phyloP scores from a whole-genome alignment of 2,329 filamentous ascomycete genomes.

The Pseudophaeomoniella oleicola region DNA sequence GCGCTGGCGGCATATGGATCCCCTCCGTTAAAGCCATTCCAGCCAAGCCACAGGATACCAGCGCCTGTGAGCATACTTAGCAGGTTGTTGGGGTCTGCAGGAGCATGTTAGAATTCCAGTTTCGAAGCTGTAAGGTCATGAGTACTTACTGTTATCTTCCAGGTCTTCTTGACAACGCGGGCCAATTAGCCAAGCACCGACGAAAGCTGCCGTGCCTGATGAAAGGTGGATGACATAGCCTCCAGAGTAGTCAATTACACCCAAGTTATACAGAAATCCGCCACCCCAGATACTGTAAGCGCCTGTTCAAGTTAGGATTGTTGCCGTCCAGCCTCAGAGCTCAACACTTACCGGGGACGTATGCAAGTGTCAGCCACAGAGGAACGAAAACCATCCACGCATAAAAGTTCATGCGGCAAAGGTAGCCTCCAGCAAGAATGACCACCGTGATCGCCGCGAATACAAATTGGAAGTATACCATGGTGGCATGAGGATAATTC shows the following conservation, averaged over 20 bases:
- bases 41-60: slow-evolving; percentile 37
- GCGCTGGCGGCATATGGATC: slow-evolving; percentile 36
- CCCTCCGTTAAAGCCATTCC: slow-evolving; percentile 40
- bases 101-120: no score
- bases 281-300: slow-evolving; percentile 31
- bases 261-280: slow-evolving; percentile 29
- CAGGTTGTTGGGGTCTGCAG: slow-evolving; percentile 36
- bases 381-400: slow-evolving; percentile 40
- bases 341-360: no score
- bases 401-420: slow-evolving; percentile 35
- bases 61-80: slow-evolving; percentile 30
- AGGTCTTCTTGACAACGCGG: slow-evolving; percentile 30
- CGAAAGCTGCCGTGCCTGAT: slow-evolving; percentile 35
- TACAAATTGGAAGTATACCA: slow-evolving; percentile 41
- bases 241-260: slow-evolving; percentile 37
- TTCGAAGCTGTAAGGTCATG: no score
- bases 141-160: slow-evolving; percentile 26
- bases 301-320: no score
- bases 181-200: slow-evolving; percentile 33
- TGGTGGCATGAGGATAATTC: slow-evolving; percentile 31
- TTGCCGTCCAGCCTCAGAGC: no score
- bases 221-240: slow-evolving; percentile 40
- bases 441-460: slow-evolving; percentile 37
- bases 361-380: slow-evolving; percentile 34
- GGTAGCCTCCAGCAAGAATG: slow-evolving; percentile 30